Conservation (phyloP, 306 rosid species). For the Neltuma alba region DNA sequence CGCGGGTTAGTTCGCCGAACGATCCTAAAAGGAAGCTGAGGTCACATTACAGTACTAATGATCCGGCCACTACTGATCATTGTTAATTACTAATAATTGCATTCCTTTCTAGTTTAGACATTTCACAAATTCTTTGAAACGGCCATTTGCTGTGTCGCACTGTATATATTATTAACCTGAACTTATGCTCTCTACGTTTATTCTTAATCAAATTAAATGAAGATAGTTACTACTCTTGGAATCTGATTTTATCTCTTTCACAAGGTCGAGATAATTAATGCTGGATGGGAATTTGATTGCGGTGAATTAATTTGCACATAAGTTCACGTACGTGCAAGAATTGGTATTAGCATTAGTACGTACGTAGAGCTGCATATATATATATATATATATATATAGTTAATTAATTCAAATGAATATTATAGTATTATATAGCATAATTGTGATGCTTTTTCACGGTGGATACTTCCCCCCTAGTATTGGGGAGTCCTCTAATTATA, state of each 20-base stretch:
- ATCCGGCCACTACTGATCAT: no score
- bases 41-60: neutral
- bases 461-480: neutral
- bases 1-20: neutral
- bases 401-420: neutral
- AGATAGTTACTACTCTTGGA: no score
- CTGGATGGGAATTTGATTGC: no score
- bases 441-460: neutral
- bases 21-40: slow-evolving; percentile 15
- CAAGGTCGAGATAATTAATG: no score
- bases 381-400: neutral
- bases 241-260: no score
- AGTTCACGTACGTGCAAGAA: no score
- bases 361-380: neutral
- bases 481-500: neutral
- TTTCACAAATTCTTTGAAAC: neutral
- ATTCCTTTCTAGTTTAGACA: neutral
- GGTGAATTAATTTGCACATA: no score
- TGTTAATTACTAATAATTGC: neutral
- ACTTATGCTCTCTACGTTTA: neutral
- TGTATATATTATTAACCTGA: neutral
- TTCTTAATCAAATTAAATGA: no score
- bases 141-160: neutral
- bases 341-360: neutral
- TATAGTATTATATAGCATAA: neutral